Evolutionary conservation across 2,329 filamentous ascomycete species (phyloP), one percentile per base, ranked within the genome.

Genomic region (Fusarium sp.): DNA sequence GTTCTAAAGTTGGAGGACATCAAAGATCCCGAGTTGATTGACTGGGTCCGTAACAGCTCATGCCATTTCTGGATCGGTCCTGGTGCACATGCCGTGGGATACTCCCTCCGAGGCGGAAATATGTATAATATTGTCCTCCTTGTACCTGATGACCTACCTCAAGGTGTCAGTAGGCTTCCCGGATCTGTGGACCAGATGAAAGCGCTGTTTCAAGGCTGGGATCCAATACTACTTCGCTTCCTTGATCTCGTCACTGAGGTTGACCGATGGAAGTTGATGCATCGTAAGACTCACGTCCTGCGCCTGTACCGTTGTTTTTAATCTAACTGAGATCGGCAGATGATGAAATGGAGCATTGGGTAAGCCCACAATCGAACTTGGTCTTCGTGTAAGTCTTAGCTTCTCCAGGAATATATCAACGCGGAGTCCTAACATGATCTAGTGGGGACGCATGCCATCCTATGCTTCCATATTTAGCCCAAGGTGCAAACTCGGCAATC

Each of bases 61-160:
- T 83, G 85, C 13, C 83, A 88, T 69, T 88, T 90, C 74, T 92
- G 90, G 90, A 81, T 89, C 11, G 90, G 90, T 0, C 87, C 89
- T 0, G 82, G 82, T 1, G 82, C 86, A 3, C 90, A 92, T 72
- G 88, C 84, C 0, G 87, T 92, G 0, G 86, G 84, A 0, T 92
- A 92, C 76, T 87, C 87, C 1, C 75, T 92, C 53, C 83, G 88
- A 2, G 84, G 80, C 0, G 88, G 89, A 0, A 79, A 80, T 1
- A 84, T 90, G 81, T 90, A 87, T 69, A 92, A 92, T 61, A 83
- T 93, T 7, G 90, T 92, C 0, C 79, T 92, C 3, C 79, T 92
- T 2, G 85, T 87, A 12, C 90, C 91, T 0, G 90, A 92, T 73
- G 84, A 90, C 68, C 76, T 91, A 0, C 87, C 88, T 0, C 77